Evolutionary conservation across 176 grass and related monocot genomes (phyloP).

Genomic region (Metroxylon sagu): DNA sequence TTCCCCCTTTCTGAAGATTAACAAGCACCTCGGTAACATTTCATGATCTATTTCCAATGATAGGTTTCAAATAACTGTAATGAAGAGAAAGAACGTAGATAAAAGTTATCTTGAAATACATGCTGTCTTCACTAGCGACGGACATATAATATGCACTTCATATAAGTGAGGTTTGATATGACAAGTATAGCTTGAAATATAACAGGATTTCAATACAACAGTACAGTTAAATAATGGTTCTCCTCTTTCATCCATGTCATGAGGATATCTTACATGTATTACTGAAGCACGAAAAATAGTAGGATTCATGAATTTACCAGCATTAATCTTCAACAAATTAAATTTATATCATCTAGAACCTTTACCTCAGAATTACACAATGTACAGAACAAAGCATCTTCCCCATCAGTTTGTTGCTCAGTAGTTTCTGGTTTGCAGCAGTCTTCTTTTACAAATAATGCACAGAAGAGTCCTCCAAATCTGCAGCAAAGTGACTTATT

Average conservation of each 20-base stretch:
- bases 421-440: constrained; percentile 67
- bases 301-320: constrained; percentile 5
- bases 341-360: not conserved
- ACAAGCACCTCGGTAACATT: no score
- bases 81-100: no score
- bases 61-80: no score
- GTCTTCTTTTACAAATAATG: constrained; percentile 84
- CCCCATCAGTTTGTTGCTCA: constrained; percentile 58
- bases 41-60: no score
- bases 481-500: constrained; percentile 53
- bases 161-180: no score
- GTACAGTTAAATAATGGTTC: constrained; percentile 10
- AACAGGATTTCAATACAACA: not conserved
- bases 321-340: not conserved
- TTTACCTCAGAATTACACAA: constrained; percentile 92
- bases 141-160: no score
- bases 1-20: no score
- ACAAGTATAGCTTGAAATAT: no score
- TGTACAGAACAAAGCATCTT: constrained; percentile 93
- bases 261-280: no score
- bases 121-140: no score
- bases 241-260: not conserved
- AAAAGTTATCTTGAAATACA: no score
- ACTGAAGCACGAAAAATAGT: constrained; percentile 2
- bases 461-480: constrained; percentile 64